Evolutionary conservation across 1,139 yeast genomes (phyloP).

Genomic region (Yamadazyma trypodendri): DNA sequence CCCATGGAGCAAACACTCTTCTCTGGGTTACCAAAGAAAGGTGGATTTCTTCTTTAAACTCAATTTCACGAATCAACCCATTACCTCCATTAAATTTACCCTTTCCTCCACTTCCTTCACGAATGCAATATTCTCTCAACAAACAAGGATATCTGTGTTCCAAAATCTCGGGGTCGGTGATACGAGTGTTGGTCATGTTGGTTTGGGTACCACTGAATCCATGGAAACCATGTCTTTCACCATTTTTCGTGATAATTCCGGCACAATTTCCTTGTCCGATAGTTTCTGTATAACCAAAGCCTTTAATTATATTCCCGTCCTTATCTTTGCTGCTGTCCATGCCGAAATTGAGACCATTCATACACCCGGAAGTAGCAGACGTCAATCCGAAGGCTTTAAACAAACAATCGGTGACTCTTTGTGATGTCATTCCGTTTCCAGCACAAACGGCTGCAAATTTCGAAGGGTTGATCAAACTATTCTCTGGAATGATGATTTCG

Average conservation of each 20-base stretch:
- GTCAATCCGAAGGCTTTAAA: constrained; percentile 41
- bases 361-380: constrained; percentile 38
- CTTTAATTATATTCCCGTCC: constrained; percentile 34
- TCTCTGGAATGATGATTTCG: constrained; percentile 36
- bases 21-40: constrained; percentile 23
- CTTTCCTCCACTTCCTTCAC: constrained; percentile 32
- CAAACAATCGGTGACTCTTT: constrained; percentile 33
- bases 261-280: constrained; percentile 49
- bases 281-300: constrained; percentile 49
- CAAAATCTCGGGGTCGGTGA: constrained; percentile 38
- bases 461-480: constrained; percentile 39
- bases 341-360: constrained; percentile 47
- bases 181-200: constrained; percentile 44
- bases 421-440: constrained; percentile 50
- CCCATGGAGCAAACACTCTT: constrained; percentile 22
- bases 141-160: constrained; percentile 36
- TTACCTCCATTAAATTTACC: constrained; percentile 38
- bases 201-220: constrained; percentile 46
- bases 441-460: constrained; percentile 47
- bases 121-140: constrained; percentile 25
- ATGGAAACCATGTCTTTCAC: constrained; percentile 25
- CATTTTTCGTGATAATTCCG: constrained; percentile 27
- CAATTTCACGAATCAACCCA: constrained; percentile 23
- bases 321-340: constrained; percentile 33
- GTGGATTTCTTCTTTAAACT: constrained; percentile 19